Evolutionary conservation across 768 basidiomycete species (phyloP), one percentile per base, ranked within the genome.

Genomic region (Boletus sp.): DNA sequence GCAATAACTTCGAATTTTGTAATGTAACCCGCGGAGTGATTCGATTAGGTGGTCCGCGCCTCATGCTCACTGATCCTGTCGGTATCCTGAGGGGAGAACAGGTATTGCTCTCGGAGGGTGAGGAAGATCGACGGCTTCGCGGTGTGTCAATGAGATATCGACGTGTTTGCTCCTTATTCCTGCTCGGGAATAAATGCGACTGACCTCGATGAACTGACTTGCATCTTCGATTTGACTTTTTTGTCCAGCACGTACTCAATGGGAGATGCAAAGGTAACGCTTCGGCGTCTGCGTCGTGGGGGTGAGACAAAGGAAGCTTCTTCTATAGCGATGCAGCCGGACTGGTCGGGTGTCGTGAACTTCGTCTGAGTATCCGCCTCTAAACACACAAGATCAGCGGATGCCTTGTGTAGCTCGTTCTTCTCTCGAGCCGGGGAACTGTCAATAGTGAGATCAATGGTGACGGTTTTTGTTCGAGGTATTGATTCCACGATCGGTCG

Each of bases 371-470:
- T n/a, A 9, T 24, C 28, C 11, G 35, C 20, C 28, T 39, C 54
- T 32, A 55, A 33, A 49, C 14, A 20, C 24, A 40, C 7, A 40
- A 29, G 18, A 17, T 33, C 24, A n/a, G 28, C 10, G 14, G 50
- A 37, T 8, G 32, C 14, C 47, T 54, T 41, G 32, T 47, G 51
- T 18, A 12, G 6, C 12, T 17, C 28, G n/a, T 10, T 42, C 18
- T 50, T 51, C 46, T 46, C 57, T 42, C 47, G 63, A 30, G 48
- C 56, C 10, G 72, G 73, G 29, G 69, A 58, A 4, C 54, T 55
- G 42, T 76, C 73, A 18, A 65, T 57, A n/a, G 78, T 81, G 53
- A 82, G 71, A 64, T 83, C 81, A 55, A 81, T 76, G 42, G 74
- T 78, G 8, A 71, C 61, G 20, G 59, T 57, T 42, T 75, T 60